Conservation (phyloP, 192 early-diverging fungal species). For the Dimargaris xerosporica region DNA sequence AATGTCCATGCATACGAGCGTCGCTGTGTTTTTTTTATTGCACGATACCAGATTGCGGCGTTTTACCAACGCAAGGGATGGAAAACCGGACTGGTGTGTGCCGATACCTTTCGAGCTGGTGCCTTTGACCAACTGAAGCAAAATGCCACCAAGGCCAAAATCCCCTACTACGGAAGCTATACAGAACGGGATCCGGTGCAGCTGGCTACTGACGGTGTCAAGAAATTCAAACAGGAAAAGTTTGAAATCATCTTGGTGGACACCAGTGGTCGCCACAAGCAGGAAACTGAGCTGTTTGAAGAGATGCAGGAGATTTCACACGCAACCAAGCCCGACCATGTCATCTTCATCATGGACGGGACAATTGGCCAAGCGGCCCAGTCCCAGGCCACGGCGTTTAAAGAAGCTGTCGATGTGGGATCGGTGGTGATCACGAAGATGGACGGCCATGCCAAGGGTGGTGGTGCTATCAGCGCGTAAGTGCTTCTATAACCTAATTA, state of each 20-base stretch:
- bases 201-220: constrained; percentile 82
- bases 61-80: constrained; percentile 89
- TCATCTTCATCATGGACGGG: constrained; percentile 97
- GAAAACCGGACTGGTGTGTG: constrained; percentile 83
- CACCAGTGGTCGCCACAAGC: constrained; percentile 91
- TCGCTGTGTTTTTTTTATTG: no score
- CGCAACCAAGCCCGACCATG: constrained; percentile 72
- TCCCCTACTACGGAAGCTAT: constrained; percentile 90
- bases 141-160: constrained; percentile 94
- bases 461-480: constrained; percentile 91
- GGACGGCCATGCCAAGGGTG: constrained; percentile 97
- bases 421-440: constrained; percentile 97
- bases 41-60: constrained; percentile 62
- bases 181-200: constrained; percentile 84
- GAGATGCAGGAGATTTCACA: constrained; percentile 91
- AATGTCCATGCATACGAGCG: no score
- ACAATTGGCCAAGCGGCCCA: constrained; percentile 97
- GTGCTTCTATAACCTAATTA: constrained; percentile 12
- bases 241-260: constrained; percentile 99
- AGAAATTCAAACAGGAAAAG: constrained; percentile 79
- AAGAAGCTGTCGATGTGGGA: constrained; percentile 81
- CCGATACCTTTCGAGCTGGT: constrained; percentile 95
- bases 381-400: constrained; percentile 79
- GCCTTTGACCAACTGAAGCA: constrained; percentile 98
- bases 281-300: constrained; percentile 84